Percentiles rank a stretch among this genome's conserved stretches.
Conservation (phyloP, 129 eudicot genomes). For the Ambrosia artemisiifolia region DNA sequence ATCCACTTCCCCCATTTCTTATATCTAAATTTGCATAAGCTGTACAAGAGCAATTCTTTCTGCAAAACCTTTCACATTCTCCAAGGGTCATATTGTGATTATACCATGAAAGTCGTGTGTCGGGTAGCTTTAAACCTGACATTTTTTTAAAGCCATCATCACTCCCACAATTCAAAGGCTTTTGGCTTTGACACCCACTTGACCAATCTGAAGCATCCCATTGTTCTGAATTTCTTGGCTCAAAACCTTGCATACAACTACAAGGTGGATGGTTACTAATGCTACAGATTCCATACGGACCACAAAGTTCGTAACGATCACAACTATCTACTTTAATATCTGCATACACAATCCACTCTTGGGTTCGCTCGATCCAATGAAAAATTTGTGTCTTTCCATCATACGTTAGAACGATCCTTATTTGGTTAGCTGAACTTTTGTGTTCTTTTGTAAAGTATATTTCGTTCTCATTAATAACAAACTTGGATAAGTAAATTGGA, state of each 20-base stretch:
- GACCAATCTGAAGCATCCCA: conserved; percentile 23
- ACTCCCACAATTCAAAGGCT: conserved; percentile 13
- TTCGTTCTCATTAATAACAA: conserved; percentile 20
- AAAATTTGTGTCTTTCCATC: neutral
- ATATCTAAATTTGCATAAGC: conserved; percentile 35
- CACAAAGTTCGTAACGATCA: conserved; percentile 19
- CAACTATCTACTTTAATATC: conserved; percentile 5
- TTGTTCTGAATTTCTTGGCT: conserved; percentile 7
- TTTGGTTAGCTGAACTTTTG: neutral
- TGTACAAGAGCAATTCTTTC: conserved; percentile 42
- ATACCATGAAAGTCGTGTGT: conserved; percentile 25
- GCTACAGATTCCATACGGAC: neutral
- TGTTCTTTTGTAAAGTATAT: conserved; percentile 11
- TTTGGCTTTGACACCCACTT: conserved; percentile 20
- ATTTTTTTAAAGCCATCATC: neutral
- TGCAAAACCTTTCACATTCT: conserved; percentile 12
- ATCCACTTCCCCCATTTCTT: conserved; percentile 36
- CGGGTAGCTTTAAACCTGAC: conserved; percentile 31
- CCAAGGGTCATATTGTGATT: too few species aligned
- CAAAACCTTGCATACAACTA: neutral
- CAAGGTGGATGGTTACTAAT: too few species aligned
- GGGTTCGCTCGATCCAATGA: neutral
- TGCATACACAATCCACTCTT: neutral
- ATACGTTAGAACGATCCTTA: neutral
- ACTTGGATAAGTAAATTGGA: conserved; percentile 10